Base-by-base conservation (phyloP, 352 stramenopile genomes). In the Phytophthora uliginosa region DNA sequence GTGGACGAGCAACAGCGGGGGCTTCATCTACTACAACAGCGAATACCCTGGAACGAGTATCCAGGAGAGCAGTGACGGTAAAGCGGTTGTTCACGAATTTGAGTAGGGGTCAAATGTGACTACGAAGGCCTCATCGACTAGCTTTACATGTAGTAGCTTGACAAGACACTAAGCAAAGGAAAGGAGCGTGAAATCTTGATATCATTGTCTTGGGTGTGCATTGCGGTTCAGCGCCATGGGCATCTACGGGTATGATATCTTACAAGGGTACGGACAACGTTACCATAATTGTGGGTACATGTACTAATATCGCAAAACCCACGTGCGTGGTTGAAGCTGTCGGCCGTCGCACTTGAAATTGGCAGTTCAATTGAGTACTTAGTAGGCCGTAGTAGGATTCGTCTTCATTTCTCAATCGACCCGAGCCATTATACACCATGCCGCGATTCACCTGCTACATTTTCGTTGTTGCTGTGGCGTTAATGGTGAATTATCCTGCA, bases 281-380 rank as follows among this genome's bases (percentile, higher is more conserved):
- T 26, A 13, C n/a, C n/a, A 6, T 13, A n/a, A 52, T 52, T 52
- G n/a, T 52, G 47, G 47, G 20, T 52, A 52, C 28, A 31, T 7
- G 28, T 9, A 42, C 47, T 52, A n/a, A 52, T 52, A 52, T 52
- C 47, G 47, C n/a, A 52, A 31, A 15, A 52, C 45, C 45, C n/a
- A 31, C 8, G n/a, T 15, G 18, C 7, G 20, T 53, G 47, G 47
- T 53, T 53, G 47, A 53, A 53, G 47, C 47, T 53, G 47, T 15
- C 20, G 13, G 47, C 9, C 9, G 0, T 20, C n/a, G 7, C 17
- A 51, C 42, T 24, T 51, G 40, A 48, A 13, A 13, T 53, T 15
- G 20, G 10, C 20, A 15, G 47, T 28, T 8, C 20, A 4, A 24
- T 51, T 20, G n/a, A 7, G 17, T 28, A 6, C n/a, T n/a, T n/a